Conservation (phyloP, 176 grass and related monocot species). For the Alloteropsis semialata region DNA sequence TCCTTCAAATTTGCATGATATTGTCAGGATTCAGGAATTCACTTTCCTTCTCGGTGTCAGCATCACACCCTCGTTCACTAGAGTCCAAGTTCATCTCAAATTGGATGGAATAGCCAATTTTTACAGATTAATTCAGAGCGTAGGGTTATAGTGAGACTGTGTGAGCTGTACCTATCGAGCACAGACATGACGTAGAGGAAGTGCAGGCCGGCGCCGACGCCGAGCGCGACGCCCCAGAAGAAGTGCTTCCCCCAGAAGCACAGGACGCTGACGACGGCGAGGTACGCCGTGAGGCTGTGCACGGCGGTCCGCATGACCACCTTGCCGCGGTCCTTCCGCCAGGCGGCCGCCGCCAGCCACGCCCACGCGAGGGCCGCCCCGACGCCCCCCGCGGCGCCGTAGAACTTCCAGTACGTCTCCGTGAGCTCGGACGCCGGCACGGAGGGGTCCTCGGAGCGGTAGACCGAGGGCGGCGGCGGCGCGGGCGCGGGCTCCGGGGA, state of each 20-base stretch:
- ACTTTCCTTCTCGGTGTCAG: background rate
- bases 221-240: slow-evolving; percentile 88
- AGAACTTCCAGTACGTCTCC: slow-evolving; percentile 95
- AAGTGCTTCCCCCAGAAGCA: slow-evolving; percentile 94
- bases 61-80: slow-evolving; percentile 9
- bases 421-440: slow-evolving; percentile 51
- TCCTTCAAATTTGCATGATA: background rate
- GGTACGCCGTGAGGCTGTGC: slow-evolving; percentile 86
- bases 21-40: slow-evolving; percentile 9
- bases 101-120: background rate
- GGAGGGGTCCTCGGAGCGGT: slow-evolving; percentile 14
- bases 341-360: slow-evolving; percentile 52
- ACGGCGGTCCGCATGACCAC: slow-evolving; percentile 74
- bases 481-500: slow-evolving; percentile 26
- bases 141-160: background rate
- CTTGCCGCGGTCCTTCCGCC: slow-evolving; percentile 42
- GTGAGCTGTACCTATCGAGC: slow-evolving; percentile 66
- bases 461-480: slow-evolving; percentile 31
- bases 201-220: slow-evolving; percentile 73
- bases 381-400: slow-evolving; percentile 67
- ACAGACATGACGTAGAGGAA: slow-evolving; percentile 97
- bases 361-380: slow-evolving; percentile 61
- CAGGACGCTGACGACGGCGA: slow-evolving; percentile 81
- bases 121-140: background rate
- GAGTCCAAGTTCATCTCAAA: slow-evolving; percentile 26